Percentiles rank a stretch among this genome's conserved stretches.
phyloP scores from a whole-genome alignment of 2,329 filamentous ascomycete species.

The Thyridium curvatum region DNA sequence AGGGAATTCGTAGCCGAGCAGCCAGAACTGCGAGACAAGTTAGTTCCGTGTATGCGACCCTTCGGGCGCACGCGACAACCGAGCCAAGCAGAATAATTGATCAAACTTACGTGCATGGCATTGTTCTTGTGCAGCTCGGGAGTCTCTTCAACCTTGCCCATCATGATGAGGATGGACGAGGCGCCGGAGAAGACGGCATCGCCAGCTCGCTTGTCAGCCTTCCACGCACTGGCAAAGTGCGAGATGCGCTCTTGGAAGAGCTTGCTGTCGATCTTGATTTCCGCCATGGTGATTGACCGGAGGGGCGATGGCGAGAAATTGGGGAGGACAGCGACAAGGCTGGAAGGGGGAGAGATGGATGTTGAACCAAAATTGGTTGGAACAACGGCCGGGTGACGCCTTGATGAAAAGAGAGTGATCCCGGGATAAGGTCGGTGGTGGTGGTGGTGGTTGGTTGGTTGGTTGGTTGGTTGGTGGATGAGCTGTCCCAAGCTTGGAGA shows the following conservation, averaged over 20 bases:
- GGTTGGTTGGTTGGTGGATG: no score
- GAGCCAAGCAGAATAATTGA: background rate
- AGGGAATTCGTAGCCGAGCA: constrained; percentile 96
- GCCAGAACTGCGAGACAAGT: constrained; percentile 68
- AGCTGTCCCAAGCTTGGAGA: no score
- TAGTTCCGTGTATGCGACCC: no score
- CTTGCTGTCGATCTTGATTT: constrained; percentile 93
- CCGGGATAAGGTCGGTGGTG: no score
- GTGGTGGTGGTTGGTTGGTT: no score
- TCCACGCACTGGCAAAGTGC: constrained; percentile 86
- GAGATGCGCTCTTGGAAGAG: constrained; percentile 90
- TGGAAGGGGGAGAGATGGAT: background rate
- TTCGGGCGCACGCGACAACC: no score
- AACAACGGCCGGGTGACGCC: background rate
- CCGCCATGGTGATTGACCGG: constrained; percentile 49
- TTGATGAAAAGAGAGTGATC: background rate
- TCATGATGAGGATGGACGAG: constrained; percentile 79
- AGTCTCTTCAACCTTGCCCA: constrained; percentile 90
- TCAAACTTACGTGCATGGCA: constrained; percentile 71
- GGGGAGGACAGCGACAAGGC: constrained; percentile 7
- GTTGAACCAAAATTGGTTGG: background rate
- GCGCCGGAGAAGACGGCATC: constrained; percentile 82
- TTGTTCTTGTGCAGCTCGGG: constrained; percentile 92
- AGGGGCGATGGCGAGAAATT: constrained; percentile 4
- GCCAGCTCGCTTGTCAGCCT: constrained; percentile 85